A percentile compares a stretch with the other conserved stretches of the same genome.
These are phyloP conservation scores for Eragrostis nindensis DNA, from an alignment of 176 grass and related monocot species.

Conservation along the genomic window DNA sequence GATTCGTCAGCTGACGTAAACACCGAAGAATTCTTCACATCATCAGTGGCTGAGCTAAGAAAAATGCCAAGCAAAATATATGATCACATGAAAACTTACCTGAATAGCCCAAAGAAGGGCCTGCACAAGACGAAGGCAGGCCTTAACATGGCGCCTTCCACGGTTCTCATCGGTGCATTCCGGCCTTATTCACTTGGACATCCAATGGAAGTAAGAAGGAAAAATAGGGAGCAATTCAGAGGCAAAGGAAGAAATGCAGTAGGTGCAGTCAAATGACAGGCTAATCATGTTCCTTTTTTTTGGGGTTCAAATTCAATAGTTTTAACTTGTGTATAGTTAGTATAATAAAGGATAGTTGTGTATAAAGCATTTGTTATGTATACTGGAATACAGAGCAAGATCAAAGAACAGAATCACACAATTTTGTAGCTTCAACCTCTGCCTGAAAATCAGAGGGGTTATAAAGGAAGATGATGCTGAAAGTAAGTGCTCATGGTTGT, in stretches of 20 bases:
- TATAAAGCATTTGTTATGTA: constrained; percentile 37
- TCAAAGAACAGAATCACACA: not conserved
- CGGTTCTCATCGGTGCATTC: constrained; percentile 71
- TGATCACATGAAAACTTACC: constrained; percentile 65
- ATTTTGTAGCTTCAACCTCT: constrained; percentile 5
- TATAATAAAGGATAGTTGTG: constrained; percentile 39
- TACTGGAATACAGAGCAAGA: not conserved
- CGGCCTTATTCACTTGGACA: constrained; percentile 62
- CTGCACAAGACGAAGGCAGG: constrained; percentile 51
- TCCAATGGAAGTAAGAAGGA: constrained; percentile 63
- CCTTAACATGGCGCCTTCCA: constrained; percentile 61
- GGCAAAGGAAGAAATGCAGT: constrained; percentile 53
- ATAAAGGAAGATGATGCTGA: not conserved
- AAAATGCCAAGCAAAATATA: constrained; percentile 52
- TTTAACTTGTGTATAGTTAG: constrained; percentile 50
- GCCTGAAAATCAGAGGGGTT: not conserved
- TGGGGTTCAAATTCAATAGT: constrained; percentile 11
- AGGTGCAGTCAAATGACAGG: constrained; percentile 49
- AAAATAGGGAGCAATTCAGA: constrained; percentile 60
- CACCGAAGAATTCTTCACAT: constrained; percentile 63
- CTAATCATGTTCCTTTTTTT: constrained; percentile 21
- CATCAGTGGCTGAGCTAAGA: constrained; percentile 52
- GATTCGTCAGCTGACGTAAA: constrained; percentile 43
- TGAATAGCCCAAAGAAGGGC: constrained; percentile 49
- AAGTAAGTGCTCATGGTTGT: not conserved